phyloP scores from a whole-genome alignment of 345 rosid genomes.

The Corymbia maculata region DNA sequence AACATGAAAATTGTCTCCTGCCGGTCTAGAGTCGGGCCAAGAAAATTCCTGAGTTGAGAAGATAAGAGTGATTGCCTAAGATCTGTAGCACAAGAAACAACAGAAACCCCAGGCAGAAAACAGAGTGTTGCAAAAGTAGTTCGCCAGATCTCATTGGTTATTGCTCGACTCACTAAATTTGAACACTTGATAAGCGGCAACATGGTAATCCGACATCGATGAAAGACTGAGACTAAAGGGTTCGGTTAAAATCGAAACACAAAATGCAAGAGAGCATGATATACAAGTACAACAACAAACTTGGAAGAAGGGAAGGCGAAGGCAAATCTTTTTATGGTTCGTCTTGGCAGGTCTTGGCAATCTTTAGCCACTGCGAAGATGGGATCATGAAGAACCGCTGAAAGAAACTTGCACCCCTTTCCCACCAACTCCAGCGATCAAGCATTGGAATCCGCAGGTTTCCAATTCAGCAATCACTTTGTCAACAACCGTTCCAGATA shows the following conservation, averaged over 20 bases:
- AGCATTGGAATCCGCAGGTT: constrained; percentile 73
- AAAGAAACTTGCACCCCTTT: constrained; percentile 60
- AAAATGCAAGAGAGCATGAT: background rate
- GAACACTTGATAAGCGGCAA: background rate
- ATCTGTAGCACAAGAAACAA: background rate
- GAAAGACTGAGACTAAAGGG: background rate
- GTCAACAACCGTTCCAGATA: constrained; percentile 44
- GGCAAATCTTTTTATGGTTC: background rate
- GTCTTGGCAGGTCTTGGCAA: background rate
- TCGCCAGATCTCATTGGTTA: background rate
- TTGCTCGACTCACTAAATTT: background rate
- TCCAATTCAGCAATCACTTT: constrained; percentile 64
- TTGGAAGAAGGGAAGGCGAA: background rate
- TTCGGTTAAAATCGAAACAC: background rate
- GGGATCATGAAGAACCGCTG: constrained; percentile 17
- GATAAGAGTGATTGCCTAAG: background rate
- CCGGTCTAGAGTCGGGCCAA: background rate
- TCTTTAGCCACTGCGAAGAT: background rate
- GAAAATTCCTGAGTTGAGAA: background rate
- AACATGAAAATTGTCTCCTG: background rate
- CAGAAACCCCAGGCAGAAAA: background rate
- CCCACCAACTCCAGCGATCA: constrained; percentile 72
- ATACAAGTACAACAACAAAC: background rate
- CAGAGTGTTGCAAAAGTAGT: background rate
- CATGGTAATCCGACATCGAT: background rate